phyloP scores from a whole-genome alignment of 345 rosid genomes.

The Noccaea bulbosa region DNA sequence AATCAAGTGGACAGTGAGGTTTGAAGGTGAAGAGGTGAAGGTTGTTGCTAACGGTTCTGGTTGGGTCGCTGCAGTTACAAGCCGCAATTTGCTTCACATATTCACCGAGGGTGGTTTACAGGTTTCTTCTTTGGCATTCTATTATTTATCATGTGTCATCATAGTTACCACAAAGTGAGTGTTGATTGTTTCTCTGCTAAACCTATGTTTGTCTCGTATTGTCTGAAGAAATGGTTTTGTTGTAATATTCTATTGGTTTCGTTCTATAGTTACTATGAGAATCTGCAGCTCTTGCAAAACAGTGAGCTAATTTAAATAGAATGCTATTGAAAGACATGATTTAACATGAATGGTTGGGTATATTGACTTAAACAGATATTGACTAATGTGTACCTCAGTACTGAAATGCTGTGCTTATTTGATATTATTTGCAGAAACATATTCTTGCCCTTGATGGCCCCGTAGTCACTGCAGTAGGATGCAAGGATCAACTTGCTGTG shows the following conservation, averaged over 20 bases:
- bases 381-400: neutral
- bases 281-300: constrained; percentile 6
- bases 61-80: constrained; percentile 97
- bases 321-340: constrained; percentile 5
- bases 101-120: constrained; percentile 93
- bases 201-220: constrained; percentile 13
- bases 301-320: neutral
- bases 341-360: neutral
- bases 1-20: constrained; percentile 96
- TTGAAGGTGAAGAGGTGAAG: constrained; percentile 97
- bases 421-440: constrained; percentile 64
- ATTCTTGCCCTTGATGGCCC: constrained; percentile 87
- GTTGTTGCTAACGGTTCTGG: constrained; percentile 80
- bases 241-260: neutral
- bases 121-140: constrained; percentile 53
- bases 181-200: neutral
- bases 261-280: constrained; percentile 1
- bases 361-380: neutral
- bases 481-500: constrained; percentile 76
- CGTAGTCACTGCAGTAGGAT: constrained; percentile 83
- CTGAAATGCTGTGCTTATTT: neutral
- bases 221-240: constrained; percentile 5
- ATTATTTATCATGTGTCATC: constrained; percentile 19
- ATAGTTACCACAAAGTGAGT: constrained; percentile 8
- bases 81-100: constrained; percentile 85